These are phyloP conservation scores for Sclerotinia subarctica DNA, from an alignment of 2,329 filamentous ascomycete species.

Conservation along the genomic window DNA sequence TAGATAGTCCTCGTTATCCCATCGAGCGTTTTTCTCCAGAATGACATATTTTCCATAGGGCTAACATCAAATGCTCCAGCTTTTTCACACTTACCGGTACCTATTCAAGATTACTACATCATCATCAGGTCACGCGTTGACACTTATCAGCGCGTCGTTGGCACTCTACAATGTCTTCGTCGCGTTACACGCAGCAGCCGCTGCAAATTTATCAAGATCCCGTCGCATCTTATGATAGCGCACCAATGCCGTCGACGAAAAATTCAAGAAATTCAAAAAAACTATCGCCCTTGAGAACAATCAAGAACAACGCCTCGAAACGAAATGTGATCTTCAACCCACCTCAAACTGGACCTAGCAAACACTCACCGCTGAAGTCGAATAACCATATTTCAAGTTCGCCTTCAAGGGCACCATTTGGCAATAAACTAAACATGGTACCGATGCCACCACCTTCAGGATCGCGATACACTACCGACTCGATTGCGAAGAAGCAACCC, in stretches of 20 bases:
- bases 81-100: slow-evolving; percentile 1
- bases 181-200: slow-evolving; percentile 50
- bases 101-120: slow-evolving; percentile 45
- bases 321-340: slow-evolving; percentile 67
- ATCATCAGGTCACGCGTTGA: slow-evolving; percentile 50
- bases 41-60: slow-evolving; percentile 23
- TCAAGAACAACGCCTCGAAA: slow-evolving; percentile 44
- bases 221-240: slow-evolving; percentile 43
- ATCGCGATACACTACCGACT: slow-evolving; percentile 58
- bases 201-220: slow-evolving; percentile 60
- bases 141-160: slow-evolving; percentile 30
- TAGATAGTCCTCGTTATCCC: slow-evolving; percentile 28
- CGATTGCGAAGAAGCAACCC: slow-evolving; percentile 63
- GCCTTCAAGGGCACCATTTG: slow-evolving; percentile 58
- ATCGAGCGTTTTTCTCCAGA: slow-evolving; percentile 21
- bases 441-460: slow-evolving; percentile 62
- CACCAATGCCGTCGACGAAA: slow-evolving; percentile 36
- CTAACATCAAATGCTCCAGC: slow-evolving; percentile 31
- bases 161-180: slow-evolving; percentile 47
- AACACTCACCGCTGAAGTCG: slow-evolving; percentile 68
- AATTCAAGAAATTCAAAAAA: slow-evolving; percentile 30
- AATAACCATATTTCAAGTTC: slow-evolving; percentile 54
- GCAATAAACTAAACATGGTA: slow-evolving; percentile 63
- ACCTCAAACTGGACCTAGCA: slow-evolving; percentile 47
- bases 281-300: slow-evolving; percentile 42